Percentiles rank a stretch among this genome's conserved stretches.
Conservation (phyloP, 805 yeast genomes). For the Kurtzmaniella fragi region DNA sequence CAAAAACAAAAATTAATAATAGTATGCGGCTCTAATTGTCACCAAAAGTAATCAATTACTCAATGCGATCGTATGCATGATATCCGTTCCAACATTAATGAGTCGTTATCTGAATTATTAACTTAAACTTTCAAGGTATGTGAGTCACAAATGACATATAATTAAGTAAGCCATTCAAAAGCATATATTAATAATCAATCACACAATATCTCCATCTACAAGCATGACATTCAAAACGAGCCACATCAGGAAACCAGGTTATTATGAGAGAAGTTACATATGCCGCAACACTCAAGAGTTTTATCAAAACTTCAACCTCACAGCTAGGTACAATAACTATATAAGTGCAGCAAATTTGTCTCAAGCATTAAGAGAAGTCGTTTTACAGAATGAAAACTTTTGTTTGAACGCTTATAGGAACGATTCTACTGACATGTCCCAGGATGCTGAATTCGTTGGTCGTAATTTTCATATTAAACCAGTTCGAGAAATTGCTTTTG, state of each 20-base stretch:
- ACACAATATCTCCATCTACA: too few species aligned
- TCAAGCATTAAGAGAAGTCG: slow-evolving; percentile 11
- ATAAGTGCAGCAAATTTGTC: slow-evolving; percentile 12
- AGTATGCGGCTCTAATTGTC: too few species aligned
- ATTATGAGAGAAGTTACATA: slow-evolving; percentile 19
- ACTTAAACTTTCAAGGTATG: too few species aligned
- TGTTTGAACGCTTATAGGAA: slow-evolving; percentile 13
- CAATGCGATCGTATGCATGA: too few species aligned
- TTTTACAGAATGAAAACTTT: slow-evolving; percentile 13
- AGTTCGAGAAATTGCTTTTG: slow-evolving; percentile 14
- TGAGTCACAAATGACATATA: too few species aligned
- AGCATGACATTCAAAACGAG: too few species aligned
- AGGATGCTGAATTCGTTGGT: slow-evolving; percentile 4
- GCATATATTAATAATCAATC: too few species aligned
- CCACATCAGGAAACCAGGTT: slow-evolving; percentile 11
- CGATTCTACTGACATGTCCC: slow-evolving; percentile 1
- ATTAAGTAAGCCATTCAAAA: too few species aligned
- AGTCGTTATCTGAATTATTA: too few species aligned
- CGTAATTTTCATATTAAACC: slow-evolving; percentile 12
- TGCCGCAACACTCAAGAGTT: slow-evolving; percentile 14
- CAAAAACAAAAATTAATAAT: too few species aligned
- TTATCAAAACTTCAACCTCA: slow-evolving; percentile 20
- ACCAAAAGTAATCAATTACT: too few species aligned
- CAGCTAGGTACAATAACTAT: slow-evolving; percentile 13
- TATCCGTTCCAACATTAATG: too few species aligned